A percentile compares a stretch with the other conserved stretches of the same genome.
Evolutionary conservation across 805 yeast genomes (phyloP).

Genomic region (Starmera quercuum): DNA sequence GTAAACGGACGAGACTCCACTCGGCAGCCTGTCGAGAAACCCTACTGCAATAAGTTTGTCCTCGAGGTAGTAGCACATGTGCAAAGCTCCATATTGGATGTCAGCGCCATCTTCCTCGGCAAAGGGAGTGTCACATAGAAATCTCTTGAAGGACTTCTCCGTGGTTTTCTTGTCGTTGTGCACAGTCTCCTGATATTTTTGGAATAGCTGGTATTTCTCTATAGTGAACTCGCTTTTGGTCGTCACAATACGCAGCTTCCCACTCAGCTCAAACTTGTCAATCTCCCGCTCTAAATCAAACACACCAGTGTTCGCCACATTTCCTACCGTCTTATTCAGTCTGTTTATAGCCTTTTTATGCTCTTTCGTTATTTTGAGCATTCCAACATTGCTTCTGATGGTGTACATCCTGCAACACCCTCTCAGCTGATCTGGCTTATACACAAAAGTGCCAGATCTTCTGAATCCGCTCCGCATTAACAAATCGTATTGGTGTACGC

Average conservation of each 20-base stretch:
- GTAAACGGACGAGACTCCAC: slow-evolving; percentile 75
- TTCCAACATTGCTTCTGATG: slow-evolving; percentile 49
- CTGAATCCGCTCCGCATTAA: slow-evolving; percentile 71
- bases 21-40: slow-evolving; percentile 69
- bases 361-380: slow-evolving; percentile 51
- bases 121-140: slow-evolving; percentile 68
- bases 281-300: slow-evolving; percentile 28
- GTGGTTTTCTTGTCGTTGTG: slow-evolving; percentile 57
- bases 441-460: slow-evolving; percentile 66
- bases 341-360: slow-evolving; percentile 58
- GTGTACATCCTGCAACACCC: slow-evolving; percentile 79
- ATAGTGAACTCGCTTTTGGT: slow-evolving; percentile 44
- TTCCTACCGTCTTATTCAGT: slow-evolving; percentile 27
- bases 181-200: slow-evolving; percentile 60
- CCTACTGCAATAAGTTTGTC: slow-evolving; percentile 64
- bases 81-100: slow-evolving; percentile 52
- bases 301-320: slow-evolving; percentile 6
- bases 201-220: slow-evolving; percentile 57
- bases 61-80: slow-evolving; percentile 69
- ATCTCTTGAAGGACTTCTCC: slow-evolving; percentile 44
- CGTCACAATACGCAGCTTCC: slow-evolving; percentile 32
- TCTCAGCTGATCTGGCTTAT: slow-evolving; percentile 58
- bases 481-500: slow-evolving; percentile 48
- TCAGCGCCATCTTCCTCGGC: slow-evolving; percentile 12
- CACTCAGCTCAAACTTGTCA: slow-evolving; percentile 26